Evolutionary conservation across 2,329 filamentous ascomycete species (phyloP), one percentile per base, ranked within the genome.

Genomic region (Kalmusia sp.): DNA sequence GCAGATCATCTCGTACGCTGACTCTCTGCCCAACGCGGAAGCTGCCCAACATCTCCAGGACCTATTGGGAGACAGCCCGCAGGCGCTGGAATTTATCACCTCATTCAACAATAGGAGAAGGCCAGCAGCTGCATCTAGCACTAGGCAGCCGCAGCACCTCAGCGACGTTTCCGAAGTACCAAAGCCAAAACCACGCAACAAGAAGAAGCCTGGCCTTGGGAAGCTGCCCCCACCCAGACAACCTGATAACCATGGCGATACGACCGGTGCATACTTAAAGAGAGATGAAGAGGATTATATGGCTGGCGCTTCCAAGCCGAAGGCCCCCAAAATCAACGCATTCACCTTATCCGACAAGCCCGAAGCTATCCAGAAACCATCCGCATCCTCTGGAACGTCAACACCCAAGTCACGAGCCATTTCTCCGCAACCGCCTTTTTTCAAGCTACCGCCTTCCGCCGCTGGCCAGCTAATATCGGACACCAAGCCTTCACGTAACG

Each of bases 11-110:
- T 86, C 91, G 41, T 97, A 97, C 72, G 87, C 91, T 2, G 80
- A 85, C 30, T 89, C 87, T 0, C 82, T 98, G 7, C 87, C 92
- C 17, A 92, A 89, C 68, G 77, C 86, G 46, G 90, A 89, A 59
- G 90, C 91, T 12, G 92, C 87, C 45, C 87, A 92, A 35, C 92
- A 98, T 74, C 88, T 99, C 56, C 89, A 87, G 72, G 92, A 95
- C 68, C 80, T 99, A 48, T 84, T 99, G 0, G 95, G 93, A 44
- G 92, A 96, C 72, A 92, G 90, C 6, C 85, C 92, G 1, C 87
- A 89, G 63, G 83, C 85, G 2, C 74, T 90, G 46, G 87, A 90
- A 62, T 91, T 91, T 68, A 90, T 91, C 55, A 81, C 87, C 19
- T 84, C 83, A 9, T 91, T 90, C 76, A 98, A 96, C 70, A 84